Percentiles rank a stretch among this genome's conserved stretches.
Conservation (phyloP, 768 basidiomycete genomes). For the Pleurotus eryngii region DNA sequence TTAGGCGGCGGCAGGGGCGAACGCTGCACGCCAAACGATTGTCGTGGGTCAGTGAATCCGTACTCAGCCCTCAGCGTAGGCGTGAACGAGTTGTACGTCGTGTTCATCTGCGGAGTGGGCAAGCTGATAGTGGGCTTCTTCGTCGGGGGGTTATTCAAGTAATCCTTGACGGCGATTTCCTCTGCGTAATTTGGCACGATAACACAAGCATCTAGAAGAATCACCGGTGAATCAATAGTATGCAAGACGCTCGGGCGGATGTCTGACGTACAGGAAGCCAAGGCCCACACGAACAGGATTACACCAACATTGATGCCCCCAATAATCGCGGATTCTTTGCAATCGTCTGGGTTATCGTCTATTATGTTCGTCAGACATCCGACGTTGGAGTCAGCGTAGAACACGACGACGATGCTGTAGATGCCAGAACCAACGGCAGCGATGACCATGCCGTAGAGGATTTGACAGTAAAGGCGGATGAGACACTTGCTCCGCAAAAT, state of each 20-base stretch:
- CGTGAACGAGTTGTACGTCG: constrained; percentile 13
- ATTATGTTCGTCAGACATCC: constrained; percentile 36
- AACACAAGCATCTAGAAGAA: constrained; percentile 42
- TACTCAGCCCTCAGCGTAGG: constrained; percentile 6
- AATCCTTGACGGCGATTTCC: constrained; percentile 50
- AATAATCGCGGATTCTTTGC: constrained; percentile 35
- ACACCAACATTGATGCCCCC: constrained; percentile 41
- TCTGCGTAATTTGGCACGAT: constrained; percentile 50
- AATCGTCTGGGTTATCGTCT: constrained; percentile 23
- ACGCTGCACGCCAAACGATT: constrained; percentile 6
- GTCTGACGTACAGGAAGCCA: constrained; percentile 48
- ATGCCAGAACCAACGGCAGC: constrained; percentile 45
- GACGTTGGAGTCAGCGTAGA: constrained; percentile 33
- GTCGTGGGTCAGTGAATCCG: constrained; percentile 4
- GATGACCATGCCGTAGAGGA: constrained; percentile 43
- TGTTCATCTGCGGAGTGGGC: constrained; percentile 4
- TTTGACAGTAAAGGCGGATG: constrained; percentile 40
- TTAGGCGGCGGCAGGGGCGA: background rate
- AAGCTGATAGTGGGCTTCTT: background rate
- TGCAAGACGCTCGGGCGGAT: no score
- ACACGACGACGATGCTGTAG: constrained; percentile 47
- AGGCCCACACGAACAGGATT: constrained; percentile 49
- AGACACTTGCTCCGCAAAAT: constrained; percentile 38
- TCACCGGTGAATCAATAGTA: no score
- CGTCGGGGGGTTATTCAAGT: constrained; percentile 15